These are phyloP conservation scores for Suillus sp. DNA, from an alignment of 768 basidiomycete species.

Conservation along the genomic window DNA sequence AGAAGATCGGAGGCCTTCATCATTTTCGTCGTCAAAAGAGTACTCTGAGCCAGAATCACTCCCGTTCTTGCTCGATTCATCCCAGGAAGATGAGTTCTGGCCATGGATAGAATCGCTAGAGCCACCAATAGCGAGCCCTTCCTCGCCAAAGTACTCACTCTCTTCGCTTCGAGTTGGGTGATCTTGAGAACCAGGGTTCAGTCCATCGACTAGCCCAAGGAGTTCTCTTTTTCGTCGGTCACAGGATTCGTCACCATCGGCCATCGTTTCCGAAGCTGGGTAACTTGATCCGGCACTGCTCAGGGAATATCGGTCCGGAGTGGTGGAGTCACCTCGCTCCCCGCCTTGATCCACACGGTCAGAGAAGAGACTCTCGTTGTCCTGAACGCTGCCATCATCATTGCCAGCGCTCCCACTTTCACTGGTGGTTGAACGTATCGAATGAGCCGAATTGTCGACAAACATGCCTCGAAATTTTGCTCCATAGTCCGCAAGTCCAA, in stretches of 20 bases:
- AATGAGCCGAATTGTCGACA: background rate
- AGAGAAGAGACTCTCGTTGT: constrained; percentile 7
- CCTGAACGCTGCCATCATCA: background rate
- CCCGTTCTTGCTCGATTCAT: constrained; percentile 3
- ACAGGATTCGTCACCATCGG: constrained; percentile 25
- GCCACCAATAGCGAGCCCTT: constrained; percentile 40
- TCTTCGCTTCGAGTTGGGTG: constrained; percentile 23
- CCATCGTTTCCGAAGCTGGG: constrained; percentile 1
- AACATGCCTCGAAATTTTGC: constrained; percentile 18
- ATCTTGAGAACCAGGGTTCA: constrained; percentile 21
- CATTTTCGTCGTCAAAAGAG: constrained; percentile 29
- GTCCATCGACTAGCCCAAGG: constrained; percentile 39
- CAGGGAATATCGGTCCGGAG: constrained; percentile 4
- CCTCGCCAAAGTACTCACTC: constrained; percentile 37
- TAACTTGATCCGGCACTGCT: constrained; percentile 6
- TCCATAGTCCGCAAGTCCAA: constrained; percentile 24
- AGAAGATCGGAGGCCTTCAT: constrained; percentile 5
- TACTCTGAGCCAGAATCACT: constrained; percentile 36
- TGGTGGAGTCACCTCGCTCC: background rate
- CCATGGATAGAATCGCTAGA: constrained; percentile 24
- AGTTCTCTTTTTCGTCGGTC: constrained; percentile 38
- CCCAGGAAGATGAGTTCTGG: background rate
- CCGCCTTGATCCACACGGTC: constrained; percentile 17
- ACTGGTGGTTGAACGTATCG: background rate
- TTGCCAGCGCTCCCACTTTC: background rate